These are phyloP conservation scores for Ogataea nakhonphanomensis DNA, from an alignment of 805 yeast species.

Conservation along the genomic window DNA sequence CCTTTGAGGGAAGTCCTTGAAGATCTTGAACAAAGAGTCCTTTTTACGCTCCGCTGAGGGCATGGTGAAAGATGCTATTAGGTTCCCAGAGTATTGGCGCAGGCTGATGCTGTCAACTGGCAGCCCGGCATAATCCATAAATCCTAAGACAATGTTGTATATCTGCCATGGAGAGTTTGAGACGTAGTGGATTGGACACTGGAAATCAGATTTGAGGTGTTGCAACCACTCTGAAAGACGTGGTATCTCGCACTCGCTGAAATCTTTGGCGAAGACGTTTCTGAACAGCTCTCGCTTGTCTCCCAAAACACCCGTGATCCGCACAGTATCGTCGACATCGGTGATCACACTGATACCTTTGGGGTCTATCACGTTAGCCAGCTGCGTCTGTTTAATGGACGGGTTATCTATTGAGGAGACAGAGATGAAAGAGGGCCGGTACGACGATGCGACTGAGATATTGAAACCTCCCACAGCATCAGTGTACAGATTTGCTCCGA, in stretches of 20 bases:
- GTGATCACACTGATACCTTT: conserved; percentile 72
- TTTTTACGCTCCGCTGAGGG: conserved; percentile 82
- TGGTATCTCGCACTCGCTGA: conserved; percentile 65
- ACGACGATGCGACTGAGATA: conserved; percentile 47
- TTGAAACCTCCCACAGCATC: conserved; percentile 69
- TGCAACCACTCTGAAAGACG: conserved; percentile 73
- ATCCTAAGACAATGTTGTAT: conserved; percentile 56
- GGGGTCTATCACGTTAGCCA: conserved; percentile 37
- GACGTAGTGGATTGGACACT: conserved; percentile 77
- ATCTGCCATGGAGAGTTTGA: conserved; percentile 96
- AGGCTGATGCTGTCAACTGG: conserved; percentile 85
- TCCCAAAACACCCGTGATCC: conserved; percentile 84
- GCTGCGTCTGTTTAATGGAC: conserved; percentile 43
- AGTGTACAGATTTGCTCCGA: conserved; percentile 41
- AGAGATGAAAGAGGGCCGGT: conserved; percentile 58
- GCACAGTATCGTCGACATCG: conserved; percentile 93
- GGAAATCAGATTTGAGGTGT: conserved; percentile 38
- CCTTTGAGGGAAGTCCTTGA: conserved; percentile 71
- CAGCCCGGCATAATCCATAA: conserved; percentile 49
- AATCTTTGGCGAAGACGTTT: conserved; percentile 68
- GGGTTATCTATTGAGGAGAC: conserved; percentile 48
- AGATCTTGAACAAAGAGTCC: conserved; percentile 55
- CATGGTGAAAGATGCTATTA: conserved; percentile 78
- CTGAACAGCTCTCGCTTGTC: conserved; percentile 80
- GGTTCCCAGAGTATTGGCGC: conserved; percentile 81